Evolutionary conservation across 2,329 filamentous ascomycete species (phyloP), one percentile per base, ranked within the genome.

Genomic region (Pseudogymnoascus sp.): DNA sequence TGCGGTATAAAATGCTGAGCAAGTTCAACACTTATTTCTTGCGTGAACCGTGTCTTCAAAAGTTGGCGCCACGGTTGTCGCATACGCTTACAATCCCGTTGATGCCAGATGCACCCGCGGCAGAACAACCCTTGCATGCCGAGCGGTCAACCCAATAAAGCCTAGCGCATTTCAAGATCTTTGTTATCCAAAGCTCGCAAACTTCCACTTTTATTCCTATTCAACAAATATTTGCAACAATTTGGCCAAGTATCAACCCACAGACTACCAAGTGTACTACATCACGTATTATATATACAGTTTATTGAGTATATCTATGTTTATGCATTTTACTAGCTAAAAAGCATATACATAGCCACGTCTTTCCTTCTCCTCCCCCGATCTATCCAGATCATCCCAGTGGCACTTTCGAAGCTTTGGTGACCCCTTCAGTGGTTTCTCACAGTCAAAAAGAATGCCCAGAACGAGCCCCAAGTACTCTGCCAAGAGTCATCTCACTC

Each of bases 371-470:
- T 3, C 4, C 9, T 18, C 27, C 33, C 21, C 13, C 0, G 31
- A 59, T 59, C 18, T 39, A 25, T 59, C 21, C 15, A 59, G 13
- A 27, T 40, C 18, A 39, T n/a, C 21, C 33, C 33, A 67, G 65
- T 77, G 89, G 90, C 89, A 87, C 89, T 89, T 89, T 94, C 90
- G 90, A 94, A 94, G 90, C 90, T 92, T 91, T 89, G 78, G 80
- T 81, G 87, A 81, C 79, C 76, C 75, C 78, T 79, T 79, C 74
- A 80, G 83, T 90, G 87, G 84, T 87, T 86, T 83, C 80, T 71
- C 73, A 89, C 81, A 91, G 89, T 93, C 90, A 93, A 92, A 86
- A 86, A 85, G 88, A 77, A 78, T 83, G 89, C 89, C 90, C 84
- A 93, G 79, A 93, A 72, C 73, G 82, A 88, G 78, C 82, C 71